These are phyloP conservation scores for Alternaria sp. DNA, from an alignment of 2,329 filamentous ascomycete species.

Conservation along the genomic window DNA sequence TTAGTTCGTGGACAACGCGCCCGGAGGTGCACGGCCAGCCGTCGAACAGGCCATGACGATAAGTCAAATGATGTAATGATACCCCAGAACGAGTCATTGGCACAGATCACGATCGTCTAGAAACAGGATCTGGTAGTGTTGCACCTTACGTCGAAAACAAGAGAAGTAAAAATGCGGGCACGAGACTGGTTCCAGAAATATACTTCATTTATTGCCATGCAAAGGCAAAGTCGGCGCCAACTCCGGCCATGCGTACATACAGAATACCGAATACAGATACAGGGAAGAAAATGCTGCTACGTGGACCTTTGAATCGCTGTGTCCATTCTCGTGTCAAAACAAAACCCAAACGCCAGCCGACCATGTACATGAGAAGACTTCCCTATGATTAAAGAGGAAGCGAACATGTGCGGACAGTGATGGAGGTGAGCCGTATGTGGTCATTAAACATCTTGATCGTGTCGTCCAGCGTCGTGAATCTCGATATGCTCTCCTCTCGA, in stretches of 20 bases:
- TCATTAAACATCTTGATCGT: constrained; percentile 53
- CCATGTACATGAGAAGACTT: constrained; percentile 33
- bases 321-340: constrained; percentile 26
- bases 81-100: constrained; percentile 12
- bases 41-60: constrained; percentile 7
- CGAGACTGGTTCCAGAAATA: constrained; percentile 16
- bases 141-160: too few species aligned
- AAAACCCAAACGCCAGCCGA: constrained; percentile 33
- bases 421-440: constrained; percentile 37
- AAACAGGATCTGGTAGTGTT: not conserved
- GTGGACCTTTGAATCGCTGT: constrained; percentile 30
- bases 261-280: constrained; percentile 49
- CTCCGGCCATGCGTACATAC: constrained; percentile 23
- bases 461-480: constrained; percentile 52
- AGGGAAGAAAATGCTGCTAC: constrained; percentile 37
- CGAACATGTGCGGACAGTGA: constrained; percentile 35
- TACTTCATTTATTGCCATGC: constrained; percentile 29
- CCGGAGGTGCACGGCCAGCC: constrained; percentile 5
- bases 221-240: constrained; percentile 13
- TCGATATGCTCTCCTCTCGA: constrained; percentile 38
- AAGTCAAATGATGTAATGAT: constrained; percentile 18
- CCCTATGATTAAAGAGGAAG: constrained; percentile 26
- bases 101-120: not conserved
- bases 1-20: not conserved
- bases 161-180: too few species aligned